Conservation (phyloP, 371 early-diverging fungal genomes). For the Apophysomyces elegans region DNA sequence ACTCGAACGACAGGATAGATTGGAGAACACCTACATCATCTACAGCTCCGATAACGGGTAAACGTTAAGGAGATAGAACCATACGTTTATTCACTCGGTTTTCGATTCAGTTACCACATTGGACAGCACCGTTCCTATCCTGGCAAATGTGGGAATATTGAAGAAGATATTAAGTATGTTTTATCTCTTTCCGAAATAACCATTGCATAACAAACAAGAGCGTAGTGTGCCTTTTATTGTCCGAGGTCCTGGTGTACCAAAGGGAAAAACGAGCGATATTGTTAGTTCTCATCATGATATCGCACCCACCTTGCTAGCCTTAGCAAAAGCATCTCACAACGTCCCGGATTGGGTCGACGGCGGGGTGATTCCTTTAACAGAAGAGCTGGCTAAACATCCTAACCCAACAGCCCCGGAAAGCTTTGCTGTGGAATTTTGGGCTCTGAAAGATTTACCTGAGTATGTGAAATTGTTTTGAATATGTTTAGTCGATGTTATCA, state of each 20-base stretch:
- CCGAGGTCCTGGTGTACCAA: slow-evolving; percentile 65
- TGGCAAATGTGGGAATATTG: slow-evolving; percentile 64
- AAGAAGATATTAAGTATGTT: slow-evolving; percentile 64
- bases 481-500: not conserved
- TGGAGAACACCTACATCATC: slow-evolving; percentile 69
- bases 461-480: slow-evolving; percentile 11
- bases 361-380: slow-evolving; percentile 54
- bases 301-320: slow-evolving; percentile 62
- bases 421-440: slow-evolving; percentile 69
- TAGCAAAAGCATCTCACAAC: slow-evolving; percentile 46
- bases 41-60: slow-evolving; percentile 72
- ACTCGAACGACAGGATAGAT: slow-evolving; percentile 54
- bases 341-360: slow-evolving; percentile 60
- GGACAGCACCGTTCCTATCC: slow-evolving; percentile 66
- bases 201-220: no score
- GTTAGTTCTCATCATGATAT: slow-evolving; percentile 65
- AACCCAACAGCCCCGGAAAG: slow-evolving; percentile 56
- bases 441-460: slow-evolving; percentile 34
- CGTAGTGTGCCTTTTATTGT: slow-evolving; percentile 62
- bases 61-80: not conserved
- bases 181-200: not conserved
- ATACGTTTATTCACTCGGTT: not conserved
- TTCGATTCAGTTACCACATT: slow-evolving; percentile 53
- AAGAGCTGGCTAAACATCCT: slow-evolving; percentile 35
- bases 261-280: slow-evolving; percentile 43